phyloP scores from a whole-genome alignment of 768 basidiomycete genomes.

The Termitomyces sp. region DNA sequence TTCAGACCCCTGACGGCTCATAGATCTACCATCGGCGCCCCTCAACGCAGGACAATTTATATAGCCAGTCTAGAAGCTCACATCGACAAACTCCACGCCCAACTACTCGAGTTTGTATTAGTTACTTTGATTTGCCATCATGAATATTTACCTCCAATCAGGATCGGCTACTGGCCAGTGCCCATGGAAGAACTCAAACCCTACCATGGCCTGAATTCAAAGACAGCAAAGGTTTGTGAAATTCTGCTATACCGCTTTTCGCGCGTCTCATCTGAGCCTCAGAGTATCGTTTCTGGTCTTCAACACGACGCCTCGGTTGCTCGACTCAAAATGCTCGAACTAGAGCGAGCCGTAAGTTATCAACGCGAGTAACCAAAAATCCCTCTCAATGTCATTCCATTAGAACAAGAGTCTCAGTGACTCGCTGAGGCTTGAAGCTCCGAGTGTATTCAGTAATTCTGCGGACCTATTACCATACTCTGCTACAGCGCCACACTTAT shows the following conservation, averaged over 20 bases:
- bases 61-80: slow-evolving; percentile 69
- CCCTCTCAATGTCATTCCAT: background rate
- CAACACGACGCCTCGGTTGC: slow-evolving; percentile 57
- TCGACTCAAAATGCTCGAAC: slow-evolving; percentile 59
- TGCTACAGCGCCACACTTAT: background rate
- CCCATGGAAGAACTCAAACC: slow-evolving; percentile 49
- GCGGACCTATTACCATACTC: slow-evolving; percentile 1
- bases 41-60: slow-evolving; percentile 65
- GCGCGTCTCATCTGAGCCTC: background rate
- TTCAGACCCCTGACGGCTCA: background rate
- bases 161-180: slow-evolving; percentile 51
- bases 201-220: slow-evolving; percentile 68
- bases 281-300: slow-evolving; percentile 73
- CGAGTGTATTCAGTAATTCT: background rate
- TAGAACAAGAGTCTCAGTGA: slow-evolving; percentile 27
- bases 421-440: slow-evolving; percentile 1
- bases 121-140: background rate
- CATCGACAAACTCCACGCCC: slow-evolving; percentile 60
- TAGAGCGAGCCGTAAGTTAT: slow-evolving; percentile 58
- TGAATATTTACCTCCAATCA: slow-evolving; percentile 4
- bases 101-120: slow-evolving; percentile 35
- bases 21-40: slow-evolving; percentile 62
- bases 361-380: background rate
- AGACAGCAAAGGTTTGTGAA: slow-evolving; percentile 58
- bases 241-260: background rate